phyloP scores from a whole-genome alignment of 2,329 filamentous ascomycete genomes.

The Colletotrichum tropicicola region DNA sequence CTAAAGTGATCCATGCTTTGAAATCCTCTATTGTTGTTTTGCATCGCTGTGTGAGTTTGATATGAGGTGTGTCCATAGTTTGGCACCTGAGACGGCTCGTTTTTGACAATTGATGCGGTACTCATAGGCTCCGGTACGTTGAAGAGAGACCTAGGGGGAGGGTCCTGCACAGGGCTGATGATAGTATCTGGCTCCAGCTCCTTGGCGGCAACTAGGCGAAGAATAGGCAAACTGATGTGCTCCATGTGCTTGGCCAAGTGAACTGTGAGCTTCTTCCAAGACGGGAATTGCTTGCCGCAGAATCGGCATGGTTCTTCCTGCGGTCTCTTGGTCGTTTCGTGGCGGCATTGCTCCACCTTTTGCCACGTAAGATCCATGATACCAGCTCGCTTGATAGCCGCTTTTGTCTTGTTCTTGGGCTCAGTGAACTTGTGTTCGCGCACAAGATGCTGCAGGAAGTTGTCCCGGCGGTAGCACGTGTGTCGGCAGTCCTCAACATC shows the following conservation, averaged over 20 bases:
- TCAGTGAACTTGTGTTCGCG: conserved; percentile 89
- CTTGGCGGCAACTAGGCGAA: conserved; percentile 65
- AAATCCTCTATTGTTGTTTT: not conserved
- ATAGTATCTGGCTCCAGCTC: conserved; percentile 68
- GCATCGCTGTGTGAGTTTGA: not conserved
- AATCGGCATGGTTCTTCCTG: conserved; percentile 86
- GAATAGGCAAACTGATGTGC: conserved; percentile 83
- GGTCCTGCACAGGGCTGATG: conserved; percentile 73
- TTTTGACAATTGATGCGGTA: conserved; percentile 38
- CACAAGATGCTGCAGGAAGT: conserved; percentile 92
- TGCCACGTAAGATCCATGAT: conserved; percentile 75
- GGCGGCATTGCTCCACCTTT: conserved; percentile 80
- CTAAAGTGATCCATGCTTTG: not conserved
- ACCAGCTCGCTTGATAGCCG: conserved; percentile 68
- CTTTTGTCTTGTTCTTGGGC: conserved; percentile 81
- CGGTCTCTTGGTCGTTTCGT: conserved; percentile 71
- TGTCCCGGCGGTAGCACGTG: conserved; percentile 86
- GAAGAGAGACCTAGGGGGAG: conserved; percentile 48
- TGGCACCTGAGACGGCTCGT: conserved; percentile 35
- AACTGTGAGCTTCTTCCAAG: conserved; percentile 94
- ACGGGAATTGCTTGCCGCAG: conserved; percentile 81
- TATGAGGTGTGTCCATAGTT: conserved; percentile 8
- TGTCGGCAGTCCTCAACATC: conserved; percentile 83
- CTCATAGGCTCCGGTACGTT: conserved; percentile 39
- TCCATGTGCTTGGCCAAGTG: conserved; percentile 96